These are phyloP conservation scores for Misopates orontium DNA, from an alignment of 257 asterid genomes.

Conservation along the genomic window DNA sequence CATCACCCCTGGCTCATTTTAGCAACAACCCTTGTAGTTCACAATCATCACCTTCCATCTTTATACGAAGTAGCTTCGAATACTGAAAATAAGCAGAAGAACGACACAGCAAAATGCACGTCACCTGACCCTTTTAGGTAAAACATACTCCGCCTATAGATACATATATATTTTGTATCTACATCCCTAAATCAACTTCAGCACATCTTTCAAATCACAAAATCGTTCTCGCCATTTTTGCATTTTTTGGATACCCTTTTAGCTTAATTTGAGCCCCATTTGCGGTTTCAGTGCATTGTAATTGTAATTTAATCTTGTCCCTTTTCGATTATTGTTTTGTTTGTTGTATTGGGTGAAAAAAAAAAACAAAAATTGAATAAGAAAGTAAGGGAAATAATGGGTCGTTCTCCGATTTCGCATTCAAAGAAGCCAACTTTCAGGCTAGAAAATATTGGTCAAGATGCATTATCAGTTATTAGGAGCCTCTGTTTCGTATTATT, in stretches of 20 bases:
- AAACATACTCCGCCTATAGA: too few species aligned
- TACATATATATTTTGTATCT: too few species aligned
- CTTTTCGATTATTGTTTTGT: neutral
- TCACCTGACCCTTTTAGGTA: too few species aligned
- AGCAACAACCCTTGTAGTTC: constrained; percentile 29
- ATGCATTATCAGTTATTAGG: constrained; percentile 72
- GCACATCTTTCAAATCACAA: constrained; percentile 34
- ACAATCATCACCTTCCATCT: constrained; percentile 18
- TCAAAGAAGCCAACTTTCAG: constrained; percentile 62
- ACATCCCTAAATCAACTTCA: neutral
- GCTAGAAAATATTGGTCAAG: constrained; percentile 77
- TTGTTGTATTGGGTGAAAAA: too few species aligned
- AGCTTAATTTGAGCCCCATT: neutral
- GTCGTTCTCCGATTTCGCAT: constrained; percentile 44
- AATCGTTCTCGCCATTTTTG: neutral
- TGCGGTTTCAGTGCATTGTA: neutral
- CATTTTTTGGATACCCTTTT: constrained; percentile 1
- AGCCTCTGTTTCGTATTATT: constrained; percentile 76
- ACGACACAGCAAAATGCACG: too few species aligned
- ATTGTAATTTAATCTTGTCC: too few species aligned
- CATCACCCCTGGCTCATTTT: constrained; percentile 33
- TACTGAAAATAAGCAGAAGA: too few species aligned
- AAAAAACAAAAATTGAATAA: too few species aligned
- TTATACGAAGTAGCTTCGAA: too few species aligned
- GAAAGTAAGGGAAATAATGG: constrained; percentile 38